These are phyloP conservation scores for Metarhizium robertsii DNA, from an alignment of 2,329 filamentous ascomycete genomes.

Conservation along the genomic window DNA sequence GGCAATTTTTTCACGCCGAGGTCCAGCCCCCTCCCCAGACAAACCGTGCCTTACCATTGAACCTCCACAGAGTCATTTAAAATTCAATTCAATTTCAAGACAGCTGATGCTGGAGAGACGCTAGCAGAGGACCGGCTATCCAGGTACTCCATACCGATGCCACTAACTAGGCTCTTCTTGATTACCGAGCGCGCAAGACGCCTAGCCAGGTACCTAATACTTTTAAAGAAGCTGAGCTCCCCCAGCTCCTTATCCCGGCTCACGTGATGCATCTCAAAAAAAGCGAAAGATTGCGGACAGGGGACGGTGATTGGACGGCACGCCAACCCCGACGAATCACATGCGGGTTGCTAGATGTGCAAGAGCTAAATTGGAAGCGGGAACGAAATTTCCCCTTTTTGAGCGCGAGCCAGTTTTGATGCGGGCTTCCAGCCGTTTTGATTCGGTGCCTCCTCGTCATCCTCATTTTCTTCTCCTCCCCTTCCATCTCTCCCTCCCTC, in stretches of 20 bases:
- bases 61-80: too few relatives aligned
- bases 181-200: too few relatives aligned
- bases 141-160: too few relatives aligned
- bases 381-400: constrained; percentile 30
- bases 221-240: background rate
- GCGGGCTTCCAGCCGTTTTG: background rate
- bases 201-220: background rate
- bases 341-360: constrained; percentile 14
- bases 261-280: constrained; percentile 4
- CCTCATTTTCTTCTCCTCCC: constrained; percentile 7
- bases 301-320: background rate
- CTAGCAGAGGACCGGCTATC: too few relatives aligned
- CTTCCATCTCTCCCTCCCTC: constrained; percentile 11
- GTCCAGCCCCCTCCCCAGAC: background rate
- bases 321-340: constrained; percentile 20
- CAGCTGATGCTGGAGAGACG: too few relatives aligned
- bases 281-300: background rate
- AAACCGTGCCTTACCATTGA: too few relatives aligned
- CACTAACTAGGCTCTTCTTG: too few relatives aligned
- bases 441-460: constrained; percentile 2
- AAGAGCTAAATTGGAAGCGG: constrained; percentile 5
- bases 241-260: background rate
- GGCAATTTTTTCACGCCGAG: background rate
- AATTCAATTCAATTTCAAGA: too few relatives aligned
- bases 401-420: constrained; percentile 10